Evolutionary conservation across 2,329 filamentous ascomycete species (phyloP).

Genomic region (Scedosporium apiospermum): DNA sequence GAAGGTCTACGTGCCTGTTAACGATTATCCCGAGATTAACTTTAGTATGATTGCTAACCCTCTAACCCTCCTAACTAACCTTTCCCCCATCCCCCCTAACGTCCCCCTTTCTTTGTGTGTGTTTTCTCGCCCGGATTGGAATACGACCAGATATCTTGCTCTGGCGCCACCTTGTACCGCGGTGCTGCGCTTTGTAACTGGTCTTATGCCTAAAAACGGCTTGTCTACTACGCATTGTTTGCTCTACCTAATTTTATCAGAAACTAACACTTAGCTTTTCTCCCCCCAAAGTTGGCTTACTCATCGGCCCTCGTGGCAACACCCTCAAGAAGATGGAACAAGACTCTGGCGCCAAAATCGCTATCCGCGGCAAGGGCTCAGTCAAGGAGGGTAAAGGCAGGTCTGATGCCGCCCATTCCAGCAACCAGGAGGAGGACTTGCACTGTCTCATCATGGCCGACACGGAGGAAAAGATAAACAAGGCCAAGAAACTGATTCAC

Average conservation of each 20-base stretch:
- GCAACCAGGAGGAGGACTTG: slow-evolving; percentile 98
- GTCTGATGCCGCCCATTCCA: slow-evolving; percentile 96
- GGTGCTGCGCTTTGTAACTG: background rate
- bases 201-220: background rate
- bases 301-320: slow-evolving; percentile 99
- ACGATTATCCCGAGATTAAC: slow-evolving; percentile 99
- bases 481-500: slow-evolving; percentile 96
- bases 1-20: slow-evolving; percentile 99
- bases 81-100: slow-evolving; percentile 15
- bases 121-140: slow-evolving; percentile 6
- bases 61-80: slow-evolving; percentile 68
- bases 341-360: slow-evolving; percentile 96
- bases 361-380: slow-evolving; percentile 97
- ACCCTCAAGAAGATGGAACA: slow-evolving; percentile 99
- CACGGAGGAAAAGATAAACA: slow-evolving; percentile 98
- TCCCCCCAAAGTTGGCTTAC: slow-evolving; percentile 92
- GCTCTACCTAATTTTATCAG: slow-evolving; percentile 24
- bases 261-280: slow-evolving; percentile 89
- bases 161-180: background rate
- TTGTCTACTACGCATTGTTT: slow-evolving; percentile 6
- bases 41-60: slow-evolving; percentile 99
- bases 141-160: slow-evolving; percentile 1
- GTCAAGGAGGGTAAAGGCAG: slow-evolving; percentile 99
- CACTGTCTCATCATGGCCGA: slow-evolving; percentile 99
- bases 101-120: slow-evolving; percentile 20